A percentile compares a stretch with the other conserved stretches of the same genome.
phyloP scores from a whole-genome alignment of 345 rosid species.

The Toxicodendron radicans region DNA sequence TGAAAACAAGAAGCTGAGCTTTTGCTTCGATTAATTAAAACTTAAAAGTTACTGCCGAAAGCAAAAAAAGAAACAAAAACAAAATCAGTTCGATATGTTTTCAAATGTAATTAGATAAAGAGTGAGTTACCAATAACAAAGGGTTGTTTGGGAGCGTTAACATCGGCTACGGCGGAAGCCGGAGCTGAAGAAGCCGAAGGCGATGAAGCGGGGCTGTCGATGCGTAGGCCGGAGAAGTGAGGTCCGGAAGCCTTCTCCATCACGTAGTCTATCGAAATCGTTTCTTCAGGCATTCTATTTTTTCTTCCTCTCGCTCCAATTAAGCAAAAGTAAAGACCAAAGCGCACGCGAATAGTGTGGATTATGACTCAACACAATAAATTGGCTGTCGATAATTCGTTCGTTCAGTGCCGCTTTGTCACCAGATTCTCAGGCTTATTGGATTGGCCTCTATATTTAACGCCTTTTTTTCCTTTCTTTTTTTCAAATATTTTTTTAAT shows the following conservation, averaged over 20 bases:
- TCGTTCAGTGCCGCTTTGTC: background rate
- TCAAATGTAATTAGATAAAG: background rate
- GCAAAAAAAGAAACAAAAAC: background rate
- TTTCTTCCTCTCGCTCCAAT: background rate
- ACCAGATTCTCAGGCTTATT: background rate
- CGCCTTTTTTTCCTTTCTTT: background rate
- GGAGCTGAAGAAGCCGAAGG: conserved; percentile 48
- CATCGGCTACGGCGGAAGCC: conserved; percentile 37
- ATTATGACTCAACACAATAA: background rate
- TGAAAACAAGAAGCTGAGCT: background rate
- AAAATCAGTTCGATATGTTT: background rate
- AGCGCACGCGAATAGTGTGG: background rate
- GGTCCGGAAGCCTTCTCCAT: conserved; percentile 99
- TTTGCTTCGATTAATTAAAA: background rate
- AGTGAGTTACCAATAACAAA: conserved; percentile 72
- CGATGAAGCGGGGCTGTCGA: conserved; percentile 67
- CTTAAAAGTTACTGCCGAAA: background rate
- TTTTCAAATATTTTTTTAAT: too few species aligned
- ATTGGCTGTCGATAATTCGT: too few species aligned
- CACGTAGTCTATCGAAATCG: conserved; percentile 65
- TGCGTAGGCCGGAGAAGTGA: conserved; percentile 97
- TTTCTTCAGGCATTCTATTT: conserved; percentile 49
- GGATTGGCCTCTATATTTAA: background rate
- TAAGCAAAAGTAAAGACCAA: background rate
- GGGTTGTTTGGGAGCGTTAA: conserved; percentile 57